phyloP scores from a whole-genome alignment of 2,329 filamentous ascomycete genomes.

The Seiridium unicorne region DNA sequence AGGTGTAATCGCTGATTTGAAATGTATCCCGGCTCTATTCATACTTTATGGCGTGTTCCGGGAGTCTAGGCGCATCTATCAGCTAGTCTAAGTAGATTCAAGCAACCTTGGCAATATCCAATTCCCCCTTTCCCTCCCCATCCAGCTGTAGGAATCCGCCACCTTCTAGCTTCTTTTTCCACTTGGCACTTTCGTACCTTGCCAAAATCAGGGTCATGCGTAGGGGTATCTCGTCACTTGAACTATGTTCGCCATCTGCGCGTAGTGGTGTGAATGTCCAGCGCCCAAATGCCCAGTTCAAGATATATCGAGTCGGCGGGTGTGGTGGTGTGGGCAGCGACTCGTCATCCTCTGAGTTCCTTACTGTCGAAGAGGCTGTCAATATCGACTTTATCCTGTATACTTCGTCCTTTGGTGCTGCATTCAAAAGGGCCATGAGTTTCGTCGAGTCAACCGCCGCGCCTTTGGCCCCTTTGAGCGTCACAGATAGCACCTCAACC shows the following conservation, averaged over 20 bases:
- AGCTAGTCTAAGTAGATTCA: slow-evolving; percentile 20
- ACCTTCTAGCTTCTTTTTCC: slow-evolving; percentile 36
- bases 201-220: slow-evolving; percentile 65
- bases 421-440: slow-evolving; percentile 64
- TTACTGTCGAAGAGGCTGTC: slow-evolving; percentile 42
- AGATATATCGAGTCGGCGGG: slow-evolving; percentile 64
- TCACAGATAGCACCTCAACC: slow-evolving; percentile 88
- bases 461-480: slow-evolving; percentile 48
- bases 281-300: slow-evolving; percentile 97
- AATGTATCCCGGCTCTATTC: not conserved
- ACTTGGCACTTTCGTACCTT: slow-evolving; percentile 13
- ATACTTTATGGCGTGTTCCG: no score
- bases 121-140: slow-evolving; percentile 40
- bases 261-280: slow-evolving; percentile 80
- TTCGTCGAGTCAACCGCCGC: slow-evolving; percentile 55
- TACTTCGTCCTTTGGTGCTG: slow-evolving; percentile 86
- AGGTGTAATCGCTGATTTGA: not conserved
- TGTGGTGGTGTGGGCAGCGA: slow-evolving; percentile 27
- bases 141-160: slow-evolving; percentile 53
- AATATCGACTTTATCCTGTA: slow-evolving; percentile 86
- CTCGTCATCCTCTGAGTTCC: slow-evolving; percentile 50
- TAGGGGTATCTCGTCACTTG: slow-evolving; percentile 54
- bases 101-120: slow-evolving; percentile 52
- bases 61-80: no score
- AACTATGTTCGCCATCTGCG: slow-evolving; percentile 45